Evolutionary conservation across 352 stramenopile species (phyloP).

Genomic region (Phytophthora podocarpi): DNA sequence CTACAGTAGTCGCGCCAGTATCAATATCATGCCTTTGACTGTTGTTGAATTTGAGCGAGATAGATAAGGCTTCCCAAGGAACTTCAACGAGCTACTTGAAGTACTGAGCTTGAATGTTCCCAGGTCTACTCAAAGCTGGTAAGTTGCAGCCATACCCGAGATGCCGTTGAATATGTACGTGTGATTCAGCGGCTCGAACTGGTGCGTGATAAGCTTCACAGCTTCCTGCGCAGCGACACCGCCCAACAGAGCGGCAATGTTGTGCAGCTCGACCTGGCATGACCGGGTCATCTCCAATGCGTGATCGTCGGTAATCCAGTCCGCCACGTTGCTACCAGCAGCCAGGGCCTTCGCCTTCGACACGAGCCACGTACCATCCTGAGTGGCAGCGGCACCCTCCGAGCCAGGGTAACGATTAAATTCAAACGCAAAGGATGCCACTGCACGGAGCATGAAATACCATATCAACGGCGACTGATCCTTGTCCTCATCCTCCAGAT

Average conservation of each 20-base stretch:
- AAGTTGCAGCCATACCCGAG: slow-evolving; percentile 69
- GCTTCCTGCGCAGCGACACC: slow-evolving; percentile 97
- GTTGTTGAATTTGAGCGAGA: slow-evolving; percentile 13
- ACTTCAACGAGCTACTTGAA: too few species aligned
- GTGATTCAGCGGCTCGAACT: slow-evolving; percentile 97
- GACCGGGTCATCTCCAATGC: slow-evolving; percentile 93
- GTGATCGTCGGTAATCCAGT: slow-evolving; percentile 74
- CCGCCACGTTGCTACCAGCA: slow-evolving; percentile 33
- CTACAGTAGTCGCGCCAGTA: neutral
- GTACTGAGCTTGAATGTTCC: too few species aligned
- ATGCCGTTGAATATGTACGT: slow-evolving; percentile 99
- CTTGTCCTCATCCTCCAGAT: slow-evolving; percentile 79
- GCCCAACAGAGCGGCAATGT: slow-evolving; percentile 94
- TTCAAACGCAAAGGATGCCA: slow-evolving; percentile 47
- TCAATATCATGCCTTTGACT: slow-evolving; percentile 20
- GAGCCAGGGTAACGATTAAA: slow-evolving; percentile 87
- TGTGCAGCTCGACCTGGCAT: slow-evolving; percentile 93
- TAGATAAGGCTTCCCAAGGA: too few species aligned
- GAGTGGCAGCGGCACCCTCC: slow-evolving; percentile 49
- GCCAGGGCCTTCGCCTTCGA: slow-evolving; percentile 51
- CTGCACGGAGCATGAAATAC: slow-evolving; percentile 94
- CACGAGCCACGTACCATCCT: slow-evolving; percentile 73
- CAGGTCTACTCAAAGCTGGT: slow-evolving; percentile 59
- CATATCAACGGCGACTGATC: slow-evolving; percentile 94
- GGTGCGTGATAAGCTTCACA: slow-evolving; percentile 98